These are phyloP conservation scores for Nothophytophthora sp. DNA, from an alignment of 352 stramenopile species.

Conservation along the genomic window DNA sequence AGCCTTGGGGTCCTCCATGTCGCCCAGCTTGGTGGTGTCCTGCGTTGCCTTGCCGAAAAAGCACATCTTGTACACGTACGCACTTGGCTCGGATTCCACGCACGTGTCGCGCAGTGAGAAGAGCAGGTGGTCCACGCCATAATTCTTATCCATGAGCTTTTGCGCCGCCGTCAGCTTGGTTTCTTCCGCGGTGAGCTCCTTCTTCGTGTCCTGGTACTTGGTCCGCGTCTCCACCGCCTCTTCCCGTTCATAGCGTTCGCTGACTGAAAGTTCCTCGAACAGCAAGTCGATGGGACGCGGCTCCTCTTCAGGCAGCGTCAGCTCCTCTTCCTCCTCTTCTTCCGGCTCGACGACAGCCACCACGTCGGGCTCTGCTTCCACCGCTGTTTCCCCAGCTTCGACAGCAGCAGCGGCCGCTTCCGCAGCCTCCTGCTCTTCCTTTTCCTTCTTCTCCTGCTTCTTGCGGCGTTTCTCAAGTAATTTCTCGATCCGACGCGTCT, in stretches of 20 bases:
- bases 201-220: slow-evolving; percentile 39
- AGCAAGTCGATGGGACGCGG: slow-evolving; percentile 59
- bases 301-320: slow-evolving; percentile 52
- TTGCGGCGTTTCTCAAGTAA: slow-evolving; percentile 51
- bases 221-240: slow-evolving; percentile 52
- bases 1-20: slow-evolving; percentile 48
- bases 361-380: slow-evolving; percentile 12
- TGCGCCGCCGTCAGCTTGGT: slow-evolving; percentile 35
- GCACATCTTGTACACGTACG: slow-evolving; percentile 90
- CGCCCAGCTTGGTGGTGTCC: slow-evolving; percentile 72
- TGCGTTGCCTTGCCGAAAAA: slow-evolving; percentile 86
- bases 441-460: slow-evolving; percentile 23
- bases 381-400: slow-evolving; percentile 5
- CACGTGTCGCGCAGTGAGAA: slow-evolving; percentile 74
- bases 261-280: slow-evolving; percentile 50
- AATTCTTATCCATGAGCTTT: slow-evolving; percentile 47
- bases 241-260: slow-evolving; percentile 41
- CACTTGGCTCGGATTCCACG: slow-evolving; percentile 55
- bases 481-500: slow-evolving; percentile 55
- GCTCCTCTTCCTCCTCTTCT: slow-evolving; percentile 37
- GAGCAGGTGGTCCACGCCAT: slow-evolving; percentile 65
- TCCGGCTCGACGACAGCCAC: slow-evolving; percentile 12
- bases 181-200: slow-evolving; percentile 37
- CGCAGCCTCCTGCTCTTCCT: slow-evolving; percentile 30
- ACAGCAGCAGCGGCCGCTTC: slow-evolving; percentile 16